Evolutionary conservation across 225 moss, liverwort and hornwort genomes (phyloP).

Genomic region (Pseudisothecium myosuroides): DNA sequence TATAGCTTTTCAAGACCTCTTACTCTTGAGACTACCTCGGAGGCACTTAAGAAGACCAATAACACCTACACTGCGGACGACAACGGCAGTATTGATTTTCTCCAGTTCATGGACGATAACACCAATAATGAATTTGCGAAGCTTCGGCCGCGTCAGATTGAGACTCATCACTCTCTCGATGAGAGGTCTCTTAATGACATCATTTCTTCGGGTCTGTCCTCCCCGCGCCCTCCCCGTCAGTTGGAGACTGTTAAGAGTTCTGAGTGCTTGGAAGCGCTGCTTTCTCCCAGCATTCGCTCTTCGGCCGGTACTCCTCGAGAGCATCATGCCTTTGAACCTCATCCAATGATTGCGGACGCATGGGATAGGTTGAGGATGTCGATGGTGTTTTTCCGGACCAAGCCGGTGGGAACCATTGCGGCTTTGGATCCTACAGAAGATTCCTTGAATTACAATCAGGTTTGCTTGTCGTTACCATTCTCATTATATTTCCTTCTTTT

Average conservation of each 20-base stretch:
- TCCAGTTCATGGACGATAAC: slow-evolving; percentile 51
- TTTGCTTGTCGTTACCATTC: slow-evolving; percentile 13
- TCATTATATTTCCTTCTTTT: slow-evolving; percentile 13
- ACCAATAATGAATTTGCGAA: slow-evolving; percentile 42
- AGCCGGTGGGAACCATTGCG: slow-evolving; percentile 88
- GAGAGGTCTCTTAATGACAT: slow-evolving; percentile 90
- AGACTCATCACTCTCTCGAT: slow-evolving; percentile 62
- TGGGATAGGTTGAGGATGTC: slow-evolving; percentile 77
- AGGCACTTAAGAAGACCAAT: slow-evolving; percentile 14
- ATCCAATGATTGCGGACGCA: slow-evolving; percentile 67
- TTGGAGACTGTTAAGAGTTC: slow-evolving; percentile 95
- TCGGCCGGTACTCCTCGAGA: slow-evolving; percentile 65
- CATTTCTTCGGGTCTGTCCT: slow-evolving; percentile 63
- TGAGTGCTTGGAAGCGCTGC: slow-evolving; percentile 80
- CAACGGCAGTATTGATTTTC: slow-evolving; percentile 45
- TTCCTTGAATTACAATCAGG: slow-evolving; percentile 95
- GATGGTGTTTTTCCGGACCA: slow-evolving; percentile 59
- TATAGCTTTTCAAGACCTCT: slow-evolving; percentile 33
- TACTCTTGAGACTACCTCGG: slow-evolving; percentile 33
- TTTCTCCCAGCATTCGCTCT: slow-evolving; percentile 56
- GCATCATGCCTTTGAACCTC: slow-evolving; percentile 64
- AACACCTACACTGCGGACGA: slow-evolving; percentile 9
- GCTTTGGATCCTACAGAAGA: slow-evolving; percentile 89
- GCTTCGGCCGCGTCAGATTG: slow-evolving; percentile 40
- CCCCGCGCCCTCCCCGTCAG: slow-evolving; percentile 62